Percentiles rank a stretch among this genome's conserved stretches.
phyloP scores from a whole-genome alignment of 2,329 filamentous ascomycete genomes.

The Catunica adiposa region DNA sequence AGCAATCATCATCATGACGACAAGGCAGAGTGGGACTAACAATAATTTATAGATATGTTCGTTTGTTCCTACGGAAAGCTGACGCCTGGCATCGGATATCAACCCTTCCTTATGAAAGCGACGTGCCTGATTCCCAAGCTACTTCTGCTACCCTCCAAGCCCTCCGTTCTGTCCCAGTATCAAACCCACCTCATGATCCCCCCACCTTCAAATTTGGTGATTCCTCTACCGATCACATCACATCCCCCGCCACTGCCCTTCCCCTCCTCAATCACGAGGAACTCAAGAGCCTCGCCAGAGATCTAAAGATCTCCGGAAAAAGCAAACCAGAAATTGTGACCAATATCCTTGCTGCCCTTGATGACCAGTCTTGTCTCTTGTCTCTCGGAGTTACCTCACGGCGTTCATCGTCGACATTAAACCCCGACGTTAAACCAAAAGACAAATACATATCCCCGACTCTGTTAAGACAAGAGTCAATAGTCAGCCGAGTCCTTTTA shows the following conservation, averaged over 20 bases:
- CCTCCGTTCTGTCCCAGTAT: conserved; percentile 20
- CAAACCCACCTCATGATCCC: background rate
- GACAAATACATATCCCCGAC: background rate
- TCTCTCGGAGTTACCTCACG: conserved; percentile 32
- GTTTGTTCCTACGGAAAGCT: conserved; percentile 82
- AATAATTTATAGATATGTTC: conserved; percentile 52
- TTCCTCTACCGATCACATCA: conserved; percentile 54
- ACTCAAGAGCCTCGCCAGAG: conserved; percentile 67
- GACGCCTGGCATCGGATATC: conserved; percentile 77
- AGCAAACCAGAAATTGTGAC: conserved; percentile 68
- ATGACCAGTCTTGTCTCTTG: conserved; percentile 58
- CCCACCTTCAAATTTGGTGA: conserved; percentile 62
- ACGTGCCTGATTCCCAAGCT: conserved; percentile 56
- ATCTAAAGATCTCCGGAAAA: conserved; percentile 72
- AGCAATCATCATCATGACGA: conserved; percentile 19
- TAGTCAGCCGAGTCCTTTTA: conserved; percentile 58
- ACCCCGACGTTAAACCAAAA: background rate
- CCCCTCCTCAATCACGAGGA: conserved; percentile 74
- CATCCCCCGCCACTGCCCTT: conserved; percentile 66
- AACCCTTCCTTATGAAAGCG: conserved; percentile 62
- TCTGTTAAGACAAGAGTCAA: background rate
- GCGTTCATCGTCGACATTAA: background rate
- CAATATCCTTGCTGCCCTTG: conserved; percentile 57
- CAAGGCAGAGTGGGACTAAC: background rate
- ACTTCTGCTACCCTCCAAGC: conserved; percentile 51